Base-by-base conservation (phyloP, 257 asterid genomes). In the Cruciata laevipes region DNA sequence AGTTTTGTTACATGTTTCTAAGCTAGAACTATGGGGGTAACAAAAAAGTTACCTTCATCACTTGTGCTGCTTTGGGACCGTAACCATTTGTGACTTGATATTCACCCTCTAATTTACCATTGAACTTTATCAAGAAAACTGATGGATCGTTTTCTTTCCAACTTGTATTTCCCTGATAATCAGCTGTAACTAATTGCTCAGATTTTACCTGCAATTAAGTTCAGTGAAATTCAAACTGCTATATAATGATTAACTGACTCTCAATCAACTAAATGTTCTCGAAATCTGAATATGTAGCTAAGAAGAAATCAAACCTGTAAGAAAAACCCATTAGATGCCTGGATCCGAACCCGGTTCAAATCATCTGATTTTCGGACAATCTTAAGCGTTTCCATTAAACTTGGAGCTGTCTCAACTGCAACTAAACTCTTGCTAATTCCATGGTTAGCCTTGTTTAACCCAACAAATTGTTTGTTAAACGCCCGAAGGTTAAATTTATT, bases 121-220 rank as follows among this genome's bases (percentile, higher is more conserved):
- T 74, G 3, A 72, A 74, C 32, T 72, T 61, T 55, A 85, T 9
- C 58, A 71, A 18, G 74, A 90, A 90, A 67, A 90, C 90, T 1
- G 97, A 87, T 4, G 97, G 91, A 73, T 90, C 84, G 61, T 90
- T 75, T 24, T 87, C 78, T 44, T 86, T 86, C 94, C 95, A 87
- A 38, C 79, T 87, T 17, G 75, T 81, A 58, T 80, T 53, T 47
- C 82, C 94, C 63, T 38, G 57, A 59, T 73, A 73, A 80, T 87
- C 95, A 37, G 94, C 94, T 2, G 69, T 87, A 0, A 90, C 87
- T n/a, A 78, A 63, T 7, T 83, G 86, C 44, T 86, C 86, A 38
- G 87, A 74, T 68, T 78, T 87, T 14, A 62, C 95, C 91, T 89
- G 52, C 66, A 69, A 7, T 1, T n/a, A n/a, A n/a, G n/a, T n/a